Conservation (phyloP, 331 rosid species). For the Malus hybrid region DNA sequence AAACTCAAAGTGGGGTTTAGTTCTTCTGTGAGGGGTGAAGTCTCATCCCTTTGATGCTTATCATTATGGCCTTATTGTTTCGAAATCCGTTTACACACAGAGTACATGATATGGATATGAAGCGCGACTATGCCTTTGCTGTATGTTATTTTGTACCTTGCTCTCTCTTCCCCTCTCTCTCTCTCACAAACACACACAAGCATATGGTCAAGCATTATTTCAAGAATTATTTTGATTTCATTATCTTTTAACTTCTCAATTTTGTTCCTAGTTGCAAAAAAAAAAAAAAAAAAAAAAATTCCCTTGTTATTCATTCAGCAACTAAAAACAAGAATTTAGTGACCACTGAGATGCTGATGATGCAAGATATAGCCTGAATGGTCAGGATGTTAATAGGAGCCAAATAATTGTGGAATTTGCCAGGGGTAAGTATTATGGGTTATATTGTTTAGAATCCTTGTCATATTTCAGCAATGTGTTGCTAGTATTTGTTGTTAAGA, state of each 20-base stretch:
- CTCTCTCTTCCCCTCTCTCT: not conserved
- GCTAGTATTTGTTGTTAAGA: not conserved
- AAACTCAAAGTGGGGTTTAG: constrained; percentile 91
- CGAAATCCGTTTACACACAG: constrained; percentile 88
- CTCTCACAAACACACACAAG: not conserved
- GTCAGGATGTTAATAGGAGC: constrained; percentile 74
- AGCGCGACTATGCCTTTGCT: constrained; percentile 88
- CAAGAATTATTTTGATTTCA: not conserved
- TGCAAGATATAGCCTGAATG: constrained; percentile 69
- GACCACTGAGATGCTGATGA: constrained; percentile 93
- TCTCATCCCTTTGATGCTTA: constrained; percentile 56
- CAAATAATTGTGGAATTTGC: constrained; percentile 75
- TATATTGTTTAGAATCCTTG: not conserved
- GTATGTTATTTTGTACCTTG: constrained; percentile 43
- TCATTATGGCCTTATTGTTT: constrained; percentile 96
- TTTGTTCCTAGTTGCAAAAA: constrained; percentile 12
- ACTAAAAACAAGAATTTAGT: constrained; percentile 64
- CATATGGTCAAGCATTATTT: not conserved
- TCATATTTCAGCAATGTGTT: not conserved
- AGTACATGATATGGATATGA: constrained; percentile 93
- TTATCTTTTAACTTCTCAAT: not conserved
- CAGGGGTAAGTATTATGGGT: constrained; percentile 44
- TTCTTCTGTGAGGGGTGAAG: constrained; percentile 84
- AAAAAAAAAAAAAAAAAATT: not conserved
- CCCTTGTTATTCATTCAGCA: constrained; percentile 16